Percentiles rank a stretch among this genome's conserved stretches.
Evolutionary conservation across 805 yeast species (phyloP).

Genomic region (Limtongia smithiae): DNA sequence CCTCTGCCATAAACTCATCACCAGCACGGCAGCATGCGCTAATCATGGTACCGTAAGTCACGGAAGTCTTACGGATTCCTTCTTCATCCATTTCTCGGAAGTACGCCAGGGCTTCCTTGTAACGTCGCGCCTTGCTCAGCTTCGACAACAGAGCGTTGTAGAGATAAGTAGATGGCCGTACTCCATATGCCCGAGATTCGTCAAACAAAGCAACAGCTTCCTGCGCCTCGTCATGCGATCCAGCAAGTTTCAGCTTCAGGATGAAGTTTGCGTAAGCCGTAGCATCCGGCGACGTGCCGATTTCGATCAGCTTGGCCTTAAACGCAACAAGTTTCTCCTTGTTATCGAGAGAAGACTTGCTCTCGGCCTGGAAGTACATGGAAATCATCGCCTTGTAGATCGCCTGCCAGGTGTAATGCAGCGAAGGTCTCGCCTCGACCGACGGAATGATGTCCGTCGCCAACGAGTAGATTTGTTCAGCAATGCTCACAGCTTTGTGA

Average conservation of each 20-base stretch:
- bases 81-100: constrained; percentile 36
- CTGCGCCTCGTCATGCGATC: constrained; percentile 36
- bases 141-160: constrained; percentile 39
- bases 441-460: constrained; percentile 15
- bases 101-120: constrained; percentile 35
- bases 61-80: constrained; percentile 32
- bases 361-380: constrained; percentile 31
- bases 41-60: constrained; percentile 42
- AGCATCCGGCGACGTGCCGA: constrained; percentile 38
- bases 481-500: constrained; percentile 5
- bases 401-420: constrained; percentile 31
- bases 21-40: constrained; percentile 40
- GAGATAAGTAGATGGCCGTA: constrained; percentile 36
- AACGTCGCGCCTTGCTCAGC: constrained; percentile 39
- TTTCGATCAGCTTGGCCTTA: constrained; percentile 30
- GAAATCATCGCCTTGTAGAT: constrained; percentile 34
- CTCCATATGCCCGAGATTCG: constrained; percentile 34
- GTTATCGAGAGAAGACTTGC: constrained; percentile 26
- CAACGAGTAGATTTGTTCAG: constrained; percentile 17
- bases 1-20: constrained; percentile 35
- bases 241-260: constrained; percentile 30
- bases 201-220: constrained; percentile 36
- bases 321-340: constrained; percentile 32
- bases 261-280: constrained; percentile 39
- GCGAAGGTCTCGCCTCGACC: constrained; percentile 11